Percentiles rank a stretch among this genome's conserved stretches.
Evolutionary conservation across 768 basidiomycete genomes (phyloP).

Genomic region (Tremella mesenterica): DNA sequence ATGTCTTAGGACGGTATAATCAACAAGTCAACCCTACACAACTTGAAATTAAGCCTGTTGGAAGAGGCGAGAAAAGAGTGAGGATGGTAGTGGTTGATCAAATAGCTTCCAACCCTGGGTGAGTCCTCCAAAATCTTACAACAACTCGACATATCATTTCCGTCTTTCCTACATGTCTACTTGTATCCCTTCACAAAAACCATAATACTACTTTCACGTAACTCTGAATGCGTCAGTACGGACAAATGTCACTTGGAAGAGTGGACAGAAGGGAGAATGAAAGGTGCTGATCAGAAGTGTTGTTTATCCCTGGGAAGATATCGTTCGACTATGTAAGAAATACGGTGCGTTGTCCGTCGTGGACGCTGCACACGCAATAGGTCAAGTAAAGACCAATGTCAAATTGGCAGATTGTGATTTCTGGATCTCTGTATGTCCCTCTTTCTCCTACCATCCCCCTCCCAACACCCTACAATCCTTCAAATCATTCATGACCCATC

Average conservation of each 20-base stretch:
- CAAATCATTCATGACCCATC: too few relatives aligned
- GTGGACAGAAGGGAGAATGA: not conserved
- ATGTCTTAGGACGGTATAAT: constrained; percentile 22
- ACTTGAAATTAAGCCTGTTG: constrained; percentile 21
- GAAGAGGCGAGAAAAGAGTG: constrained; percentile 48
- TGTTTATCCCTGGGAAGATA: constrained; percentile 61
- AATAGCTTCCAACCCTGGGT: constrained; percentile 57
- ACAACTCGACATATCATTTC: too few relatives aligned
- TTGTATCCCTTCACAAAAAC: too few relatives aligned
- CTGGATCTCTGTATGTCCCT: constrained; percentile 58
- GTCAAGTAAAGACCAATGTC: constrained; percentile 58
- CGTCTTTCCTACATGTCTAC: too few relatives aligned
- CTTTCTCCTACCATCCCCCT: too few relatives aligned
- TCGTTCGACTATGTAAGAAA: constrained; percentile 58
- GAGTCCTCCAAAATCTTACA: constrained; percentile 6
- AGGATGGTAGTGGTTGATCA: constrained; percentile 60
- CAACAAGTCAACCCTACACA: constrained; percentile 37
- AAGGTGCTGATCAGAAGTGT: constrained; percentile 39
- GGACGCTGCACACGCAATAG: constrained; percentile 72
- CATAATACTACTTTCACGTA: too few relatives aligned
- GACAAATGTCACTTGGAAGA: not conserved
- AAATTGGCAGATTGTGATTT: constrained; percentile 59
- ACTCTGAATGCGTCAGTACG: too few relatives aligned
- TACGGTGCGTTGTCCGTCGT: constrained; percentile 60
- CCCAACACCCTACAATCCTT: too few relatives aligned